Evolutionary conservation across 768 basidiomycete species (phyloP).

Genomic region (Agaricus subrufescens): DNA sequence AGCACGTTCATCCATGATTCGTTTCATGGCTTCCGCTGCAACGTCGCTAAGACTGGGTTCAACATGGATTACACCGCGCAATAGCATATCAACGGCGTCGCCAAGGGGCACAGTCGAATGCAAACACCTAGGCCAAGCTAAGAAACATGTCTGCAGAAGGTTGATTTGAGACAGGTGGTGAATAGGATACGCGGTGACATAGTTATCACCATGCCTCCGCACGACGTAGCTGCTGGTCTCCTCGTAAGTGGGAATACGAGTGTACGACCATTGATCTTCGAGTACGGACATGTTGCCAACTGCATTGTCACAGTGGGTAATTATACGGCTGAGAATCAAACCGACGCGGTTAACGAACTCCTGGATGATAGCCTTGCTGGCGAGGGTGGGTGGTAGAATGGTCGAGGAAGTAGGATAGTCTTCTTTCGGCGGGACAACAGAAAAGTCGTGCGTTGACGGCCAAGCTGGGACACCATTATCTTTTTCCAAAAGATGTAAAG

Average conservation of each 20-base stretch:
- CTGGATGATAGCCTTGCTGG: conserved; percentile 62
- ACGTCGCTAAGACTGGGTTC: conserved; percentile 72
- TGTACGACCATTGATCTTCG: conserved; percentile 77
- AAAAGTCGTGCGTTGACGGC: conserved; percentile 75
- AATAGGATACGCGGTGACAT: conserved; percentile 61
- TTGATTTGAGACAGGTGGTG: conserved; percentile 57
- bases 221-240: conserved; percentile 66
- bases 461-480: conserved; percentile 69
- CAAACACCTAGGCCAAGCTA: conserved; percentile 81
- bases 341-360: conserved; percentile 69
- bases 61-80: conserved; percentile 80
- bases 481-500: conserved; percentile 66
- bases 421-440: conserved; percentile 41
- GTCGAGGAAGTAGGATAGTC: conserved; percentile 74
- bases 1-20: conserved; percentile 61
- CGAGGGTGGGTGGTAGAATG: conserved; percentile 47
- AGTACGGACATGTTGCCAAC: conserved; percentile 78
- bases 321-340: conserved; percentile 51
- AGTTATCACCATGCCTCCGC: conserved; percentile 61
- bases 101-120: conserved; percentile 48
- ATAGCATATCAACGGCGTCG: conserved; percentile 72
- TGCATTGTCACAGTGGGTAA: conserved; percentile 52
- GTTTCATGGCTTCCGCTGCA: conserved; percentile 61
- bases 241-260: conserved; percentile 57
- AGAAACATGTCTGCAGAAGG: conserved; percentile 72